Base-by-base conservation (phyloP, 2,329 filamentous ascomycete genomes). In the Plenodomus tracheiphilus region DNA sequence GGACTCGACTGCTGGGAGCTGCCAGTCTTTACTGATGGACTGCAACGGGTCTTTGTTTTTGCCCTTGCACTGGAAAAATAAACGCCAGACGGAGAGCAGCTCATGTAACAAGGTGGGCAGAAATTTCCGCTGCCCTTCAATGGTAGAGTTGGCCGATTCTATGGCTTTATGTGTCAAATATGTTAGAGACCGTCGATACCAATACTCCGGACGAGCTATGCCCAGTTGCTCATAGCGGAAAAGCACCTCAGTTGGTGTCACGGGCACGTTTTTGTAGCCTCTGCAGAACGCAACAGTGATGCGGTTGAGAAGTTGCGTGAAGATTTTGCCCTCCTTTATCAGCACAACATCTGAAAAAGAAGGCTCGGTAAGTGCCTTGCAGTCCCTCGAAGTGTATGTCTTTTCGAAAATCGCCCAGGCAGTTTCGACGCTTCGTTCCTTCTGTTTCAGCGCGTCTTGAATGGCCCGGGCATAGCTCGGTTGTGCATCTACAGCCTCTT, bases 31-130 rank as follows among this genome's bases (percentile, higher is more conserved):
- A 21, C 43, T 60, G 34, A 68, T 51, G 3, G 57, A 47, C 15
- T 68, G 47, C 16, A 68, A 21, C 9, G 56, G 19, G 7, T 49
- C 46, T 16, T 50, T 46, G 5, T 49, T 43, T 17, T 20, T 20
- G 18, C 62, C 66, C 47, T 62, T 60, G 41, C 57, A 63, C 39
- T 70, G 67, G 42, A 71, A 70, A 46, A 70, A 65, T 16, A 71
- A 41, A 17, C 58, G 61, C 68, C 68, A 72, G 7, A 71, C 46
- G 3, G 65, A 65, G 9, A 70, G 32, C 2, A 72, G 56, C 52
- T 72, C 69, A 4, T 40, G 36, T 2, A 69, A 46, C 34, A 69
- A 41, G 3, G 48, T 44, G 19, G 64, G 56, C 11, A 66, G 25
- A 25, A 57, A n/a, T n/a, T n/a, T 47, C 34, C 47, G 46, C 32